Conservation (phyloP, 1,139 yeast genomes). For the Arxiozyma telluris region DNA sequence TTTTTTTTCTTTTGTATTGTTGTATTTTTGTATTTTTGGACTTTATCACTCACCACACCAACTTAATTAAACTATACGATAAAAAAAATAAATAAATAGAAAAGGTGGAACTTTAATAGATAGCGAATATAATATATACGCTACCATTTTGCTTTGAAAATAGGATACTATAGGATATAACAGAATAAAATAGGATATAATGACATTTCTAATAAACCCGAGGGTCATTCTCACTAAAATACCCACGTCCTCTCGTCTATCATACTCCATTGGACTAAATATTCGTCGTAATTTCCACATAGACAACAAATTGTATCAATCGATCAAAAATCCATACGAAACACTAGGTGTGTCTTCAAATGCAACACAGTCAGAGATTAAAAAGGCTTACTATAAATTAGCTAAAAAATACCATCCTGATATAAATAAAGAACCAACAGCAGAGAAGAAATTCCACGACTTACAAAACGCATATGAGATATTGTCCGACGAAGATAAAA, state of each 20-base stretch:
- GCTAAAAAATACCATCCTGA: conserved; percentile 97
- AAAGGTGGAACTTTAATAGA: too few relatives aligned
- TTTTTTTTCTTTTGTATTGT: too few relatives aligned
- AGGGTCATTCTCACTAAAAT: neutral
- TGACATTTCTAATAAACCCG: neutral
- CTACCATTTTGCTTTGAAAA: neutral
- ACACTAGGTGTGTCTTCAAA: conserved; percentile 64
- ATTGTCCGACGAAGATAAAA: conserved; percentile 75
- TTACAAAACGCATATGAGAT: conserved; percentile 92
- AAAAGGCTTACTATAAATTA: conserved; percentile 84
- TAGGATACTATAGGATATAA: too few relatives aligned
- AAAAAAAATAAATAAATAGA: too few relatives aligned
- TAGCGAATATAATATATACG: too few relatives aligned
- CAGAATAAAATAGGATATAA: too few relatives aligned
- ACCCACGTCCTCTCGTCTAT: neutral
- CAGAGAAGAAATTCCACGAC: conserved; percentile 83
- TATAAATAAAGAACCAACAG: conserved; percentile 81
- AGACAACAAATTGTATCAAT: conserved; percentile 1
- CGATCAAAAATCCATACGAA: conserved; percentile 66
- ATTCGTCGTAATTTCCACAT: conserved; percentile 5
- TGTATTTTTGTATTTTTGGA: too few relatives aligned
- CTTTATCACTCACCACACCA: neutral
- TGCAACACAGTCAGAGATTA: conserved; percentile 77
- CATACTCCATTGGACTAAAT: neutral
- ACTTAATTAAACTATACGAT: too few relatives aligned